Percentiles rank a stretch among this genome's conserved stretches.
Conservation (phyloP, 306 rosid genomes). For the Gastrolobium villosum region DNA sequence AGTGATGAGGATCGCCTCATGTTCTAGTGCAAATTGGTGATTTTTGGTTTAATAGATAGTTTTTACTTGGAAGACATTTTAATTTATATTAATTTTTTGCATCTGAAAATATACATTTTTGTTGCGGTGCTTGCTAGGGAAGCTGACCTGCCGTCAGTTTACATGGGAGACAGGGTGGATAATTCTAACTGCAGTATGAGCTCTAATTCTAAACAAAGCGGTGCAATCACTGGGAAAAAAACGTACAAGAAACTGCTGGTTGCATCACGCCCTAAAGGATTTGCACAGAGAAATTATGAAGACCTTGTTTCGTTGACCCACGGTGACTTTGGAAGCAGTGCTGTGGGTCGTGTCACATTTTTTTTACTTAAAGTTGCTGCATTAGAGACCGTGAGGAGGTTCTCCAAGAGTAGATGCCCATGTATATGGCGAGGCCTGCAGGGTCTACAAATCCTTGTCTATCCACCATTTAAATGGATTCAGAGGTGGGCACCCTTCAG, state of each 20-base stretch:
- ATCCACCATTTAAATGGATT: constrained; percentile 87
- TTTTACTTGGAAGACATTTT: constrained; percentile 24
- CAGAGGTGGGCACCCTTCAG: constrained; percentile 79
- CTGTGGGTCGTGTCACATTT: constrained; percentile 60
- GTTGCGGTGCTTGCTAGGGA: constrained; percentile 22
- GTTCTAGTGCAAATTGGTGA: constrained; percentile 6
- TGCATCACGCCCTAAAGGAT: constrained; percentile 63
- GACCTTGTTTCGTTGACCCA: constrained; percentile 54
- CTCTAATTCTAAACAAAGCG: constrained; percentile 53
- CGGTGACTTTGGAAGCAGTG: constrained; percentile 57
- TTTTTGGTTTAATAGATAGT: constrained; percentile 6
- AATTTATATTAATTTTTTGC: constrained; percentile 27
- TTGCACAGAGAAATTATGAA: constrained; percentile 52
- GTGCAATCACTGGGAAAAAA: constrained; percentile 50
- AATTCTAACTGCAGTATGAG: constrained; percentile 49
- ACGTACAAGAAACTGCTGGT: constrained; percentile 48
- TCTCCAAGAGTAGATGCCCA: constrained; percentile 80
- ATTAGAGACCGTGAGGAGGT: constrained; percentile 73
- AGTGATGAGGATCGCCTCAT: constrained; percentile 12
- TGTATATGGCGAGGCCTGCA: constrained; percentile 84
- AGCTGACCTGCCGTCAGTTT: constrained; percentile 39
- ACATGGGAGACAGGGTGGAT: constrained; percentile 65
- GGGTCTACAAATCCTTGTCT: constrained; percentile 80
- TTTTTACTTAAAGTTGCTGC: constrained; percentile 89
- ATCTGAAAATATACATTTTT: constrained; percentile 27